Percentiles rank a stretch among this genome's conserved stretches.
phyloP scores from a whole-genome alignment of 257 asterid genomes.

The Ehretia macrophylla region DNA sequence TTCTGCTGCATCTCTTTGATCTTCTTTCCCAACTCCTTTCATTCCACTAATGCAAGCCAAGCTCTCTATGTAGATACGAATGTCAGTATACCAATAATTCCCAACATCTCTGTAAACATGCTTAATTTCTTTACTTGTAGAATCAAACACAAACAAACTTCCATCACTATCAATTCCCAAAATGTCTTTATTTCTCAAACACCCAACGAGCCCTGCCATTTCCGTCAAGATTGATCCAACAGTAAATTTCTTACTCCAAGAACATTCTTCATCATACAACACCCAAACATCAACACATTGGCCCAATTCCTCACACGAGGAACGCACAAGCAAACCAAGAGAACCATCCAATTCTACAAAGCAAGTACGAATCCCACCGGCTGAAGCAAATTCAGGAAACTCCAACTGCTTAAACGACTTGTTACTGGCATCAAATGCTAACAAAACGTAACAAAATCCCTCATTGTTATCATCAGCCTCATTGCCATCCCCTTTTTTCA shows the following conservation, averaged over 20 bases:
- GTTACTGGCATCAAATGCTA: neutral
- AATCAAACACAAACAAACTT: conserved; percentile 1
- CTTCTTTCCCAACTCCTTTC: neutral
- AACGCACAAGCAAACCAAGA: conserved; percentile 1
- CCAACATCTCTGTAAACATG: conserved; percentile 2
- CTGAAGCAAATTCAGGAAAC: conserved; percentile 1
- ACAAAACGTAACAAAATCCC: neutral
- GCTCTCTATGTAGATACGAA: conserved; percentile 1
- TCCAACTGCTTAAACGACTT: conserved; percentile 1
- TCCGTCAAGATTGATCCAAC: neutral
- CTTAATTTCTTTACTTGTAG: neutral
- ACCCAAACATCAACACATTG: conserved; percentile 3
- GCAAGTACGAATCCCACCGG: neutral
- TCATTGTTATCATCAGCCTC: neutral
- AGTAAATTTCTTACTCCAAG: conserved; percentile 2
- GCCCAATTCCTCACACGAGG: neutral
- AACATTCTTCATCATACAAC: neutral
- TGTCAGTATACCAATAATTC: conserved; percentile 6
- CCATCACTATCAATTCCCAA: conserved; percentile 7
- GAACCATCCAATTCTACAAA: conserved; percentile 1
- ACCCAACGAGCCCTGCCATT: conserved; percentile 6
- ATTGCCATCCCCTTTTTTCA: neutral
- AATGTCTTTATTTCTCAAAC: neutral
- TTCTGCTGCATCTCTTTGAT: neutral
- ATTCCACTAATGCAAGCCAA: neutral